These are phyloP conservation scores for Aspergillus sp. DNA, from an alignment of 2,329 filamentous ascomycete species.

Conservation along the genomic window DNA sequence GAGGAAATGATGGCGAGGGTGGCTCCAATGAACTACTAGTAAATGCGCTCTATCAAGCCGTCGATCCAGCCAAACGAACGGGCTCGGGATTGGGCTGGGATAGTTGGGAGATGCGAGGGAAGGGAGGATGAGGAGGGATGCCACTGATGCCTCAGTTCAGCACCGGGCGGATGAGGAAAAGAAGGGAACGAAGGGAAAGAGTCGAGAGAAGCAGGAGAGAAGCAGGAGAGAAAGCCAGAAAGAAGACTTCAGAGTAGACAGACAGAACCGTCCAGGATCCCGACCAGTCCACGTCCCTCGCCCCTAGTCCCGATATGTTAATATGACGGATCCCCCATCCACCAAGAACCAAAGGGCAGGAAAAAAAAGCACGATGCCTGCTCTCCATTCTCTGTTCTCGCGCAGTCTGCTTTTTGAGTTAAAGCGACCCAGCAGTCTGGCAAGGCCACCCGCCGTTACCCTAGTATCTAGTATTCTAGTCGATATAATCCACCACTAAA, in stretches of 20 bases:
- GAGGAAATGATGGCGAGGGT: background rate
- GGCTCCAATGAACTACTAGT: background rate
- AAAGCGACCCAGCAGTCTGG: conserved; percentile 10
- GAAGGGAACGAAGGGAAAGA: too few relatives aligned
- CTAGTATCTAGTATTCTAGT: background rate
- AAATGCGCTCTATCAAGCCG: conserved; percentile 6
- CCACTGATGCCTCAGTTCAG: conserved; percentile 4
- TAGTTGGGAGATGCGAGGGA: conserved; percentile 13
- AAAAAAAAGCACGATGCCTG: conserved; percentile 10
- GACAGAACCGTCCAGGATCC: conserved; percentile 34
- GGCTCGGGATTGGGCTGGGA: conserved; percentile 4
- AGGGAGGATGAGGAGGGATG: conserved; percentile 7
- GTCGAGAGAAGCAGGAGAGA: background rate
- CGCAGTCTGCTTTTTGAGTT: background rate
- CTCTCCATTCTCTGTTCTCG: conserved; percentile 3
- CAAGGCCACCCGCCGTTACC: background rate
- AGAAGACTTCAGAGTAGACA: conserved; percentile 17
- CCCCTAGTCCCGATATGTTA: conserved; percentile 43
- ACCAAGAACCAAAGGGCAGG: conserved; percentile 24
- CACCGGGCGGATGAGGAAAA: conserved; percentile 14
- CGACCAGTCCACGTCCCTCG: conserved; percentile 32
- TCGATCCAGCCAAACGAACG: conserved; percentile 1
- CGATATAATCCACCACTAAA: background rate
- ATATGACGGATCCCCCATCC: conserved; percentile 42
- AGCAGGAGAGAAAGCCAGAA: background rate